Evolutionary conservation across 1,284 basidiomycete species (phyloP).

Genomic region (Malassezia dermatis): DNA sequence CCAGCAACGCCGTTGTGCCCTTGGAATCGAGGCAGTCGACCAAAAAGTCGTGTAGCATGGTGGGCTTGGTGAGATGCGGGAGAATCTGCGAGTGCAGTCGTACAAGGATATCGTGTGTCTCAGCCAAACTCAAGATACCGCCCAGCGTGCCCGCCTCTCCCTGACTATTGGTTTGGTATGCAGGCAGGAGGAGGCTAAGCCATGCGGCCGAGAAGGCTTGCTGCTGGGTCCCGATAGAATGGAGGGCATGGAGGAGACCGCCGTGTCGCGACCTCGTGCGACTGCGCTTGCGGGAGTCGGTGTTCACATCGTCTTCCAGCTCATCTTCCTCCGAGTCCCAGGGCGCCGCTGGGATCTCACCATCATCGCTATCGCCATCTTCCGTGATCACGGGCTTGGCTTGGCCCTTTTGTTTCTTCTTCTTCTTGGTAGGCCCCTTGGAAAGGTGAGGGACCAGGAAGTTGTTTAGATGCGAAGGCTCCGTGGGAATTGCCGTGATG

Average conservation of each 20-base stretch:
- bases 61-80: conserved; percentile 65
- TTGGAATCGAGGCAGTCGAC: conserved; percentile 62
- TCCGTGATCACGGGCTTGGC: conserved; percentile 25
- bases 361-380: conserved; percentile 48
- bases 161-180: conserved; percentile 5
- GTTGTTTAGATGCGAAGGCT: conserved; percentile 62
- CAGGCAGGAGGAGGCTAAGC: conserved; percentile 60
- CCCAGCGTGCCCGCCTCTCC: conserved; percentile 19
- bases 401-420: conserved; percentile 16
- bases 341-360: conserved; percentile 21
- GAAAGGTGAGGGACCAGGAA: conserved; percentile 61
- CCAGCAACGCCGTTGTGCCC: conserved; percentile 75
- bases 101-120: conserved; percentile 59
- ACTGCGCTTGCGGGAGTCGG: conserved; percentile 19
- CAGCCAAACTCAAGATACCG: conserved; percentile 52
- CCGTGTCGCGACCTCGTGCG: conserved; percentile 15
- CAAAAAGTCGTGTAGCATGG: conserved; percentile 85
- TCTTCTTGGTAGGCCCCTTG: conserved; percentile 22
- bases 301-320: conserved; percentile 34
- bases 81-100: conserved; percentile 73
- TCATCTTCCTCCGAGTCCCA: conserved; percentile 42
- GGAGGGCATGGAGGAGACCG: conserved; percentile 50
- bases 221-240: conserved; percentile 62
- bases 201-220: conserved; percentile 69
- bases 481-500: conserved; percentile 70